Evolutionary conservation across 495 filamentous ascomycete species (phyloP), one percentile per base, ranked within the genome.

Genomic region (Daldinia decipiens): DNA sequence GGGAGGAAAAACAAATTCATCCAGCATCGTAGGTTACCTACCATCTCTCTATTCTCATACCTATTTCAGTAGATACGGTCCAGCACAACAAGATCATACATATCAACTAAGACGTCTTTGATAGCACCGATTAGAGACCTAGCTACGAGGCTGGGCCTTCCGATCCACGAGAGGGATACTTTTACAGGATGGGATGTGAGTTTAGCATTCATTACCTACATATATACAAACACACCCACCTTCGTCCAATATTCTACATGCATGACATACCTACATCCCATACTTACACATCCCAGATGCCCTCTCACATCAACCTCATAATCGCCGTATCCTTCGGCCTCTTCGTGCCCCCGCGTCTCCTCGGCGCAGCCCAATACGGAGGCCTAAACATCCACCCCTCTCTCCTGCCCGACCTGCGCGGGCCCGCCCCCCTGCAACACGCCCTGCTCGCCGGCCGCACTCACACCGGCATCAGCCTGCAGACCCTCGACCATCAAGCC

Each of bases 271-370:
- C 11, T 12, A 12, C 32, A 11, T 12, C 32, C 32, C 32, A 12
- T 31, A 40, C 62, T 55, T 39, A 58, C 45, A n/a, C 40, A 17
- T 36, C 52, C 7, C 27, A 92, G 88, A 87, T 88, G 53, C 91
- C 91, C 7, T 68, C 79, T 13, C 77, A 85, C 19, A 89, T 91
- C 66, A 94, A 98, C 76, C 83, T 99, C 47, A 89, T 99, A 63
- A 86, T 98, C 36, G 93, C 94, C 24, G 96, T 98, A n/a, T 98
- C 95, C 6, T 99, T 98, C 78, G 95, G 95, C 3, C 86, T 96
- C 15, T 90, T 97, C 55, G 88, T 99, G 9, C 96, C 95, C 1
- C 87, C 88, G 5, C 84, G 91, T 3, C 86, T 97, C 15, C 83
- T 98, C 45, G 83, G 82, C 27, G 78, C 72, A 5, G 85, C 91